phyloP scores from a whole-genome alignment of 2,329 filamentous ascomycete species.

The Colletotrichum echinochloae region DNA sequence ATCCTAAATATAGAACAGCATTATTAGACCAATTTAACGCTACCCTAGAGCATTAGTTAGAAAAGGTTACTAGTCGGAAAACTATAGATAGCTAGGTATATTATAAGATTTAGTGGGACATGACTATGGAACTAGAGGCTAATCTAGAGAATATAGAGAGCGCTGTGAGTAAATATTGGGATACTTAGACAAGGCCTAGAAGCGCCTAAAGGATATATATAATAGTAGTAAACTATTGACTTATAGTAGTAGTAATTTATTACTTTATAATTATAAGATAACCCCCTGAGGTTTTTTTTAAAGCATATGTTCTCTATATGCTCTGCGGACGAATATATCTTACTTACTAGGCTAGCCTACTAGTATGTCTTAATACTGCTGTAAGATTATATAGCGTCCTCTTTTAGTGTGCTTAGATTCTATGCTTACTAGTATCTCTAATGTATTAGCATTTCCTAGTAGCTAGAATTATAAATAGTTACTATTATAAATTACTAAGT shows the following conservation, averaged over 20 bases:
- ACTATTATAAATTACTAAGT: not conserved
- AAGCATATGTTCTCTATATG: too few species aligned
- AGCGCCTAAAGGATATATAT: not conserved
- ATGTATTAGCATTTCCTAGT: too few species aligned
- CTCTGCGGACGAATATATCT: too few species aligned
- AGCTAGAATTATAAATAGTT: too few species aligned
- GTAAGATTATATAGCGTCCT: too few species aligned
- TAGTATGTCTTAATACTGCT: too few species aligned
- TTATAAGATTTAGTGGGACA: conserved; percentile 8
- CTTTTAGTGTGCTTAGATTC: too few species aligned
- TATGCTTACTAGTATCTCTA: too few species aligned
- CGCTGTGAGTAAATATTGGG: not conserved
- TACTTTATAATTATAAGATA: not conserved
- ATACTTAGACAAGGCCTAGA: not conserved
- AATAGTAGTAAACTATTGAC: too few species aligned
- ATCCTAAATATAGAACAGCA: not conserved
- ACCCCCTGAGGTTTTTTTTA: too few species aligned
- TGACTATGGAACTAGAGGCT: conserved; percentile 3
- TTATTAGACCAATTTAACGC: not conserved
- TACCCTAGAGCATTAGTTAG: conserved; percentile 8
- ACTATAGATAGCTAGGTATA: not conserved
- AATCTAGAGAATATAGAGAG: conserved; percentile 7
- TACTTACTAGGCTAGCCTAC: too few species aligned
- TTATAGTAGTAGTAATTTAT: not conserved
- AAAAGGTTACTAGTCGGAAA: not conserved